Evolutionary conservation across 2,329 filamentous ascomycete genomes (phyloP), one percentile per base, ranked within the genome.

Genomic region (Calcarisporium arbuscula): DNA sequence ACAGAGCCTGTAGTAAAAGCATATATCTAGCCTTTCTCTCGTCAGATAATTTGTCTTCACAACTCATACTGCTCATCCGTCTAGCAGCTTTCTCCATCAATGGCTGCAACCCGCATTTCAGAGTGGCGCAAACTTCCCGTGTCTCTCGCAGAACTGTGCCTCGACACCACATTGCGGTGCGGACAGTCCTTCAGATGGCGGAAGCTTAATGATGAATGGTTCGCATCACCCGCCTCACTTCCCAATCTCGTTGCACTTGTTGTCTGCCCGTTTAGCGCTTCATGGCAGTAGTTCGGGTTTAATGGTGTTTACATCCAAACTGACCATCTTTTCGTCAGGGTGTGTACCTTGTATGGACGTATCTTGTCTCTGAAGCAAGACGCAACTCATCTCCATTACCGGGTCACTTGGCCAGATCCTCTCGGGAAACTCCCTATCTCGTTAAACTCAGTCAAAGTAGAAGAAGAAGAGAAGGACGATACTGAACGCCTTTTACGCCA

Each of bases 101-200:
- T 64, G 58, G 53, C 65, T 28, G 36, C 60, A 31, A 57, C 57
- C 31, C 70, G 69, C 19, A 67, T 77, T n/a, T 70, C 80, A 12
- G 83, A 86, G 55, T 98, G 92, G 92, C 78, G 78, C 45, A 94
- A 85, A 64, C 65, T 98, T 47, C 88, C 92, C 17, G 67, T 95
- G 26, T 84, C 72, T 41, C 64, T 95, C 21, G 76, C 80, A 5
- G 92, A 98, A 56, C 74, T 98, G 5, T 95, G 87, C 56, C 88
- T 98, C 46, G 87, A 95, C 50, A 98, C 90, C 0, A 95, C 88
- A 0, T 67, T 98, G 21, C 81, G 90, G 42, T 98, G 92, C 57
- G 92, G 92, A 4, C 92, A 98, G 58, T 95, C 90, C 1, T 98
- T 98, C 50, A 81, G 90, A 66, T 98, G 92, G 92, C 82, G 82